phyloP scores from a whole-genome alignment of 495 filamentous ascomycete species.

The Penicillium malachiteum region DNA sequence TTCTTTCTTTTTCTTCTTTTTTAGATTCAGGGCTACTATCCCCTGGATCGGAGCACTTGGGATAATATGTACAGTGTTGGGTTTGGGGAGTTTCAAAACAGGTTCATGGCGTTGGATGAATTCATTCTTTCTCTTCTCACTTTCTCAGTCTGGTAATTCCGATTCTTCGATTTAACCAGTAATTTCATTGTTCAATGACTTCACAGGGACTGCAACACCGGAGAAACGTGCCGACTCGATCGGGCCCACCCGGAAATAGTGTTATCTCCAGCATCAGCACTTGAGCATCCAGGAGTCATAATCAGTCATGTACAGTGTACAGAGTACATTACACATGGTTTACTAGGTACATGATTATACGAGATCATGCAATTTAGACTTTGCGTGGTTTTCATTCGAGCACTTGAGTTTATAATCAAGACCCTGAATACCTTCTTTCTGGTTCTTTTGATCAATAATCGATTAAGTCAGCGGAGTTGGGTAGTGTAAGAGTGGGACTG shows the following conservation, averaged over 20 bases:
- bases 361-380: constrained; percentile 9
- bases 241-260: constrained; percentile 17
- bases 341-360: too few species aligned
- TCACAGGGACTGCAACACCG: constrained; percentile 8
- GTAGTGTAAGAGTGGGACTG: not conserved
- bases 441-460: constrained; percentile 7
- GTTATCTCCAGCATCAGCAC: constrained; percentile 1
- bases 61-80: constrained; percentile 30
- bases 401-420: not conserved
- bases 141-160: not conserved
- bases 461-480: constrained; percentile 5
- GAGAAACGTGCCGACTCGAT: constrained; percentile 11
- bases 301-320: not conserved
- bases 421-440: not conserved
- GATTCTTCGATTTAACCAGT: too few species aligned
- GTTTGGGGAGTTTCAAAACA: constrained; percentile 14
- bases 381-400: not conserved
- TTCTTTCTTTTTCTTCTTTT: constrained; percentile 13
- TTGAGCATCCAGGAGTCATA: too few species aligned
- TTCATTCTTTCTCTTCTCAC: constrained; percentile 7
- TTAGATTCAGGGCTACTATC: constrained; percentile 17
- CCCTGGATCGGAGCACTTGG: constrained; percentile 15
- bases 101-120: constrained; percentile 7
- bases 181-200: not conserved
- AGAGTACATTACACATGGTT: not conserved